phyloP scores from a whole-genome alignment of 352 stramenopile species.

The Phytophthora palmivora region DNA sequence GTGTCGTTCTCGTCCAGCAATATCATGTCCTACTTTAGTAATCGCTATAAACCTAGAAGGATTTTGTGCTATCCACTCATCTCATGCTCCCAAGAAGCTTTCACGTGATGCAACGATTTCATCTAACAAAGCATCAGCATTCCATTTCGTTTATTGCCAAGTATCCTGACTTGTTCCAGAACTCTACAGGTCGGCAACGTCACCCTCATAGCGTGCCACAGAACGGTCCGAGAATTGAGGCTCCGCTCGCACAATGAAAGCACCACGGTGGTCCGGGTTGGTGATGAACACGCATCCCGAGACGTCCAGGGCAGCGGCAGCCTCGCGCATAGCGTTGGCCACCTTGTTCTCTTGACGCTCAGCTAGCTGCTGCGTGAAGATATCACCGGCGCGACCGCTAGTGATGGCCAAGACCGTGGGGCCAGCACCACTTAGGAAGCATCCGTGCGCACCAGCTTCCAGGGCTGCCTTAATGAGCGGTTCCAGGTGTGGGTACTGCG shows the following conservation, averaged over 20 bases:
- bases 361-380: conserved; percentile 97
- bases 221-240: conserved; percentile 92
- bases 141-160: conserved; percentile 19
- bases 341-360: conserved; percentile 92
- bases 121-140: conserved; percentile 6
- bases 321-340: conserved; percentile 96
- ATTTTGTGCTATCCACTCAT: conserved; percentile 11
- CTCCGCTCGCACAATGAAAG: conserved; percentile 94
- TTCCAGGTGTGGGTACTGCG: conserved; percentile 96
- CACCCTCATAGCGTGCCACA: conserved; percentile 85
- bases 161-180: conserved; percentile 13
- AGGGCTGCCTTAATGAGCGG: conserved; percentile 98
- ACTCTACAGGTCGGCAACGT: conserved; percentile 78
- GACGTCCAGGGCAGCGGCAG: conserved; percentile 91
- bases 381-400: conserved; percentile 96
- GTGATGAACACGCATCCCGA: conserved; percentile 98
- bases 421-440: conserved; percentile 97
- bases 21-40: conserved; percentile 4
- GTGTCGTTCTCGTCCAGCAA: background rate
- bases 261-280: conserved; percentile 95
- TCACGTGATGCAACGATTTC: conserved; percentile 1
- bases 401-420: conserved; percentile 98
- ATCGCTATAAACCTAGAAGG: conserved; percentile 36
- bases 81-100: background rate
- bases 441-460: conserved; percentile 93